Evolutionary conservation across 1,284 basidiomycete genomes (phyloP).

Genomic region (Cutaneotrichosporon cutaneum): DNA sequence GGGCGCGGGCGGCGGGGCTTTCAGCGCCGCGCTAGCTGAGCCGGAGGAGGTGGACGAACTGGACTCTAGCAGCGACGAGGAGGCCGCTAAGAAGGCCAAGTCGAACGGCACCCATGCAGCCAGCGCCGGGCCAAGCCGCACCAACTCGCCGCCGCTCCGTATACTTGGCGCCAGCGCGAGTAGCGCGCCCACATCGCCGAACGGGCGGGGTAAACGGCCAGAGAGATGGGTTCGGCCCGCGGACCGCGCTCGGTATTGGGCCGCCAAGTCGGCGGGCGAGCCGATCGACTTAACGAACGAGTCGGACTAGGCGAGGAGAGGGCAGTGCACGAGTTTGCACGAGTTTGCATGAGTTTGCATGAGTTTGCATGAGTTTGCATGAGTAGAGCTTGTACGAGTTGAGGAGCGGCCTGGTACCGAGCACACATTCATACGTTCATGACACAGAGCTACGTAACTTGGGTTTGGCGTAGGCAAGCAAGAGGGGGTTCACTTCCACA

Average conservation of each 20-base stretch:
- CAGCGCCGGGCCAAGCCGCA: constrained; percentile 5
- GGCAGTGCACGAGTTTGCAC: neutral
- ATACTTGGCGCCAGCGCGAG: neutral
- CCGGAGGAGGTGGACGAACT: neutral
- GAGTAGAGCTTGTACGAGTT: neutral
- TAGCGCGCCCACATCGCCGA: constrained; percentile 4
- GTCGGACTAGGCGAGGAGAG: constrained; percentile 2
- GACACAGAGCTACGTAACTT: no score
- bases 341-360: no score
- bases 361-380: neutral
- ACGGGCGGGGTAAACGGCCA: neutral
- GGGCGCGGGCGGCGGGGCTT: neutral
- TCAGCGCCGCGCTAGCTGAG: neutral
- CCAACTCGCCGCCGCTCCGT: constrained; percentile 1
- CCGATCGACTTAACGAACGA: neutral
- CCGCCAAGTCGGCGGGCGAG: neutral
- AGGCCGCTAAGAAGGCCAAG: neutral
- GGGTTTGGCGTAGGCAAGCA: no score
- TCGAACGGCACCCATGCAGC: neutral
- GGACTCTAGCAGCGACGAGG: neutral
- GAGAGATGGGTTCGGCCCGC: constrained; percentile 2
- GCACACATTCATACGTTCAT: no score
- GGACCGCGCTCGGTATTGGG: constrained; percentile 6
- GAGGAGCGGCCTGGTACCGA: no score
- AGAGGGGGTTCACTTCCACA: no score